Evolutionary conservation across 768 basidiomycete genomes (phyloP).

Genomic region (Tricholoma terreum): DNA sequence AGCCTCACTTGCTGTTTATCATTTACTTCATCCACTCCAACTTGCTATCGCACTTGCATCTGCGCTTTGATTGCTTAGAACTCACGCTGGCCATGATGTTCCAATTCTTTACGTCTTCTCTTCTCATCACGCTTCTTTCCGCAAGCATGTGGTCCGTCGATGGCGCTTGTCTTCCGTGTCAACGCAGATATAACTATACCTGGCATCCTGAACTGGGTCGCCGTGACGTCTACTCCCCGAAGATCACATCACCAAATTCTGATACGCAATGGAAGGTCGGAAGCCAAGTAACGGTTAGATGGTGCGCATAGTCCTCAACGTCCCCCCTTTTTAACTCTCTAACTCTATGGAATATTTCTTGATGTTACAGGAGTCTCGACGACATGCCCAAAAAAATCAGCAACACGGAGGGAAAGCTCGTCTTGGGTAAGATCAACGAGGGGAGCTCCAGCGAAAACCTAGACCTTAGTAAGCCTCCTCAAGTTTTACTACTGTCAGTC

Average conservation of each 20-base stretch:
- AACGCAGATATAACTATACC: constrained; percentile 15
- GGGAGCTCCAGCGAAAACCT: constrained; percentile 44
- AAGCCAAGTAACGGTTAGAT: constrained; percentile 36
- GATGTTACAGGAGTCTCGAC: constrained; percentile 36
- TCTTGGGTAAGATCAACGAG: constrained; percentile 40
- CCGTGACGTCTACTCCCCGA: constrained; percentile 39
- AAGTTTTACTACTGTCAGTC: constrained; percentile 1
- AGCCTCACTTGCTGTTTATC: constrained; percentile 14
- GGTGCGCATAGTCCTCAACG: constrained; percentile 32
- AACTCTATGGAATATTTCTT: background rate
- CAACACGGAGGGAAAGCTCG: constrained; percentile 38
- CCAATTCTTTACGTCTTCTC: constrained; percentile 18
- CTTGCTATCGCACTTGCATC: constrained; percentile 3
- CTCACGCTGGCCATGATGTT: constrained; percentile 33
- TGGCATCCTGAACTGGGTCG: constrained; percentile 4
- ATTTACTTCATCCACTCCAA: constrained; percentile 5
- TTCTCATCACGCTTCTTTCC: constrained; percentile 22
- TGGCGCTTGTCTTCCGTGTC: constrained; percentile 28
- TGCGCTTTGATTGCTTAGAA: constrained; percentile 15
- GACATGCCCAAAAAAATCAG: constrained; percentile 29
- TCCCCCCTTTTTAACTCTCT: constrained; percentile 7
- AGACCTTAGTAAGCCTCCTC: constrained; percentile 34
- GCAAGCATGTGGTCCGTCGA: constrained; percentile 19
- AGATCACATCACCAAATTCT: constrained; percentile 36
- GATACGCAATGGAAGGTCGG: constrained; percentile 40